These are phyloP conservation scores for Neurospora crassa DNA, from an alignment of 2,329 filamentous ascomycete genomes.

Conservation along the genomic window DNA sequence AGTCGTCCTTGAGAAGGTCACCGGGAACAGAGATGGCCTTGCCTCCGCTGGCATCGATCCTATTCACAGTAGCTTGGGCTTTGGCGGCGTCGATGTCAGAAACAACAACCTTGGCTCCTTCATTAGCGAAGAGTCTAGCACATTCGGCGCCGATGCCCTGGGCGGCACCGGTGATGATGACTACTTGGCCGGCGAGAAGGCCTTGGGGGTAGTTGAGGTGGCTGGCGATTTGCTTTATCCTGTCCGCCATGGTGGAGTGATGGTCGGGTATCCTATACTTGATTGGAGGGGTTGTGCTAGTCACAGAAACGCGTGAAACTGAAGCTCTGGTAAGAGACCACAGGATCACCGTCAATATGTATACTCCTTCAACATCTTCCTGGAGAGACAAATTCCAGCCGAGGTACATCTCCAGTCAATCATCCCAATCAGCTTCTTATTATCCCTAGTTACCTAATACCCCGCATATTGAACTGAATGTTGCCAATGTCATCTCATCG, in stretches of 20 bases:
- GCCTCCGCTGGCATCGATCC: constrained; percentile 58
- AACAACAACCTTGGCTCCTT: constrained; percentile 76
- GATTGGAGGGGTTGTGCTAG: background rate
- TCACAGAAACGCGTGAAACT: background rate
- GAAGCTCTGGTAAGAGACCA: background rate
- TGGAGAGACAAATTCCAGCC: background rate
- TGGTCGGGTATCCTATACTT: background rate
- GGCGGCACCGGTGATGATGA: constrained; percentile 79
- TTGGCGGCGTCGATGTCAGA: constrained; percentile 77
- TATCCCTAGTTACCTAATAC: background rate
- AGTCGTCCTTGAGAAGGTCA: constrained; percentile 63
- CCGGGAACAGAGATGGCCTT: constrained; percentile 65
- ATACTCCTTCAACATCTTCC: background rate
- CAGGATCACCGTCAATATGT: background rate
- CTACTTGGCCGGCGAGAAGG: constrained; percentile 68
- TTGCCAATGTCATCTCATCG: background rate
- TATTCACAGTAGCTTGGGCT: constrained; percentile 54
- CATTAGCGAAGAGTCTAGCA: constrained; percentile 73
- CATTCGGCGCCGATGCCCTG: constrained; percentile 85
- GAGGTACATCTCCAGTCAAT: background rate
- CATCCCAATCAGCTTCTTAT: background rate
- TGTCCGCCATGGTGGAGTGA: constrained; percentile 37
- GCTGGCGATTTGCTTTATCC: constrained; percentile 60
- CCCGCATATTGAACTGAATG: constrained; percentile 2
- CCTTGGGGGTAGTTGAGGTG: constrained; percentile 79